Evolutionary conservation across 495 filamentous ascomycete species (phyloP).

Genomic region (Neurospora intermedia): DNA sequence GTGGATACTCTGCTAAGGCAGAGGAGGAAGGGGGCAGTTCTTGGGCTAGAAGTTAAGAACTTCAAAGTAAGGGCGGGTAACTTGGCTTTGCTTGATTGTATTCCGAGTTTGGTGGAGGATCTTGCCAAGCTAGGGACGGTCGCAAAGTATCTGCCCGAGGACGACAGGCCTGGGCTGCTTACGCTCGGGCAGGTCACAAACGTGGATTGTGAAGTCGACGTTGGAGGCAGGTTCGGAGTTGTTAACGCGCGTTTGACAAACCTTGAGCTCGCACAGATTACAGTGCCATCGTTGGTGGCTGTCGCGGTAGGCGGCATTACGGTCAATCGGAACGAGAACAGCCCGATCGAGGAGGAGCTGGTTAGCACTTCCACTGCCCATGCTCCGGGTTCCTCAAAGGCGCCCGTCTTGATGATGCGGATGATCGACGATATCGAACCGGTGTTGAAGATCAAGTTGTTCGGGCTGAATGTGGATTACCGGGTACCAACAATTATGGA

Average conservation of each 20-base stretch:
- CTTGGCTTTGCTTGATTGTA: slow-evolving; percentile 46
- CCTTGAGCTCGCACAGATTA: slow-evolving; percentile 71
- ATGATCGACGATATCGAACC: slow-evolving; percentile 94
- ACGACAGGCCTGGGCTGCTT: slow-evolving; percentile 84
- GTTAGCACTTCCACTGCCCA: slow-evolving; percentile 25
- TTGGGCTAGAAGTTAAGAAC: slow-evolving; percentile 55
- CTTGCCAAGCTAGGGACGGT: slow-evolving; percentile 73
- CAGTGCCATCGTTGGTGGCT: slow-evolving; percentile 69
- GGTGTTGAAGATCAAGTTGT: slow-evolving; percentile 73
- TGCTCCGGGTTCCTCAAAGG: slow-evolving; percentile 35
- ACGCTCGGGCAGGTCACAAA: slow-evolving; percentile 58
- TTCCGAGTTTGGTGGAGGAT: slow-evolving; percentile 67
- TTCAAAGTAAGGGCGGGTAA: slow-evolving; percentile 47
- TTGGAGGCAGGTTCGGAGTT: slow-evolving; percentile 55
- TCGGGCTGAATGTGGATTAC: slow-evolving; percentile 76
- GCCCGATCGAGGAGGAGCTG: slow-evolving; percentile 53
- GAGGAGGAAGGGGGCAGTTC: slow-evolving; percentile 75
- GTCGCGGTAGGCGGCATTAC: slow-evolving; percentile 52
- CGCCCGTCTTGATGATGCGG: slow-evolving; percentile 45
- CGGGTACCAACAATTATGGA: slow-evolving; percentile 71
- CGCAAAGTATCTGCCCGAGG: slow-evolving; percentile 89
- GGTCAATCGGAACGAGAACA: slow-evolving; percentile 51
- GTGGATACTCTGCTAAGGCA: slow-evolving; percentile 87
- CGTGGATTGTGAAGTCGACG: slow-evolving; percentile 44
- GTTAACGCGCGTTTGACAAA: slow-evolving; percentile 46